Evolutionary conservation across 805 yeast genomes (phyloP), one percentile per base, ranked within the genome.

Genomic region (Metschnikowia lachancei): DNA sequence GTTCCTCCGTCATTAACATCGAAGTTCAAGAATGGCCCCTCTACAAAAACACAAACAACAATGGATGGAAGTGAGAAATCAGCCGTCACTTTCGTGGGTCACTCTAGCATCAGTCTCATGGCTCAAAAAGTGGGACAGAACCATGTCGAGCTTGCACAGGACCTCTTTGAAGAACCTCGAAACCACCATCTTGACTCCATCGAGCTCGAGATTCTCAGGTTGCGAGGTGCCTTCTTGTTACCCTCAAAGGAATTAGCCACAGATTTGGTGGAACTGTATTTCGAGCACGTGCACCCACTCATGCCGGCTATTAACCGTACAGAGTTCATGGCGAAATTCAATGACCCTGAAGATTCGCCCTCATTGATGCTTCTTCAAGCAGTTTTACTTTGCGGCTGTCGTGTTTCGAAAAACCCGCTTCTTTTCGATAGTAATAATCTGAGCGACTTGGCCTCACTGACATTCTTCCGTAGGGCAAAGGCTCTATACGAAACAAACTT

Each of bases 401-500:
- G 87, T 34, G 78, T 79, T 12, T 78, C 82, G 29, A 58, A 65
- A 6, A 81, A 82, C 57, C 80, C 82, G 3, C 66, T 73, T 13
- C 69, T 76, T 37, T 65, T 68, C 45, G 87, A 77, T 57, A 59
- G 69, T 29, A 69, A 77, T 30, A 78, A 79, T 47, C 69, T 75
- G 39, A 79, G 85, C 39, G 66, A 78, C 40, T 65, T 78, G 47
- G 79, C 87, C 3, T 61, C 67, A 34, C 59, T 69, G 45, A 71
- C 76, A 2, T 78, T 86, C 49, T 82, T 81, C 64, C 76, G 81
- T 53, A 73, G 95, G 14, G 91, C 90, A 3, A 84, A 83, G 65
- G 87, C 89, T 0, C 65, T 87, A 20, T 85, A 78, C 61, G 92
- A 86, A 56, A 77, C 86, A 1, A 78, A 77, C 51, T 78, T 79